Percentiles rank a stretch among this genome's conserved stretches.
phyloP scores from a whole-genome alignment of 257 asterid species.

The Capsicum rhomboideum region DNA sequence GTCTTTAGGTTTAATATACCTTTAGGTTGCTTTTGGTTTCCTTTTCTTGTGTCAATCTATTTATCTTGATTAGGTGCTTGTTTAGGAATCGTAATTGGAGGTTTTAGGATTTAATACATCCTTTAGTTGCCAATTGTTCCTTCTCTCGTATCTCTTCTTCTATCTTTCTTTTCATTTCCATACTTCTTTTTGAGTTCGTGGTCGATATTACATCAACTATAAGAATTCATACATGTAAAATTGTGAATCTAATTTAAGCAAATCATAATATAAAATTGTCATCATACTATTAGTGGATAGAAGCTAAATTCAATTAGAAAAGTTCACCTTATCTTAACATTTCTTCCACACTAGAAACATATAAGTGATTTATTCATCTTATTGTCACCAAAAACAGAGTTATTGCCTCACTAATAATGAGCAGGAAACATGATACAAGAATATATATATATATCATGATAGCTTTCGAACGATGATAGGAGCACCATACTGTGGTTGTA shows the following conservation, averaged over 20 bases:
- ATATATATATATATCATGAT: background rate
- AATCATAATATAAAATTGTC: background rate
- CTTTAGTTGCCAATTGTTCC: too few species aligned
- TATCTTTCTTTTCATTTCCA: too few species aligned
- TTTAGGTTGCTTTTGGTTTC: too few species aligned
- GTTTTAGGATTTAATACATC: too few species aligned
- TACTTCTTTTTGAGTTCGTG: too few species aligned
- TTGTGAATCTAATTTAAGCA: background rate
- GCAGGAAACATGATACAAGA: background rate
- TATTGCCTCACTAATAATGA: background rate
- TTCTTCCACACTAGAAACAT: background rate
- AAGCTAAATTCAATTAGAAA: background rate
- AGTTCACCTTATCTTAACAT: background rate
- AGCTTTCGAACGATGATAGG: background rate
- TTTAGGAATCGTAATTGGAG: too few species aligned
- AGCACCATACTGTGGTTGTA: slow-evolving; percentile 5
- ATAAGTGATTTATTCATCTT: background rate
- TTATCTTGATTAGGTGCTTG: too few species aligned
- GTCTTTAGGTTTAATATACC: too few species aligned
- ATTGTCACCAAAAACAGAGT: background rate
- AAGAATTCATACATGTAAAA: too few species aligned
- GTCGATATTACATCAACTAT: too few species aligned
- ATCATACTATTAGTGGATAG: background rate
- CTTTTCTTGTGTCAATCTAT: too few species aligned
- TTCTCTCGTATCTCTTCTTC: too few species aligned